Conservation (phyloP, 2,329 filamentous ascomycete genomes). For the Teratosphaeria nubilosa region DNA sequence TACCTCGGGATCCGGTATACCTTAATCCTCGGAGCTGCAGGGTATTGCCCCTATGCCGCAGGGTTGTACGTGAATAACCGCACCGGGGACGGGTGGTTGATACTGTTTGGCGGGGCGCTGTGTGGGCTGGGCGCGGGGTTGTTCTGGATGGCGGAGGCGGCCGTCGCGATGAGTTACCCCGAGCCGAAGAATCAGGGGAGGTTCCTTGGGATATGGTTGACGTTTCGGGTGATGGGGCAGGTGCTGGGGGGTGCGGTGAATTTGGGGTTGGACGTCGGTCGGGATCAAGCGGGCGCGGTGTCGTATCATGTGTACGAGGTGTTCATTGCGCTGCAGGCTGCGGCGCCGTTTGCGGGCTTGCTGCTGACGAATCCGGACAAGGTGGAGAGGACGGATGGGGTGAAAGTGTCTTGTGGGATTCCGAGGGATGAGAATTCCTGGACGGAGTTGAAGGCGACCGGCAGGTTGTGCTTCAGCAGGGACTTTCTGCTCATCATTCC, state of each 20-base stretch:
- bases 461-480: slow-evolving; percentile 48
- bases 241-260: slow-evolving; percentile 65
- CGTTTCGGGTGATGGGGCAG: slow-evolving; percentile 51
- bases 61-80: slow-evolving; percentile 64
- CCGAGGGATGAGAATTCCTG: slow-evolving; percentile 39
- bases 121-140: slow-evolving; percentile 62
- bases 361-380: slow-evolving; percentile 51
- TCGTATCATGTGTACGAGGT: slow-evolving; percentile 59
- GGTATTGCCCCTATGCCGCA: slow-evolving; percentile 61
- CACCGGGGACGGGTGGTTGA: slow-evolving; percentile 58
- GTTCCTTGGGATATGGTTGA: slow-evolving; percentile 60
- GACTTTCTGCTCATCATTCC: slow-evolving; percentile 56
- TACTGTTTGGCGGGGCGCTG: slow-evolving; percentile 56
- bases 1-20: slow-evolving; percentile 62
- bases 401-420: slow-evolving; percentile 41
- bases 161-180: slow-evolving; percentile 62
- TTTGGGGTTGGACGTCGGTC: slow-evolving; percentile 52
- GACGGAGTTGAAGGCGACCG: slow-evolving; percentile 51
- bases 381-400: slow-evolving; percentile 57
- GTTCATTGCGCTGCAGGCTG: slow-evolving; percentile 60
- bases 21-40: slow-evolving; percentile 60
- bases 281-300: slow-evolving; percentile 51
- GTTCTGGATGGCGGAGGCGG: slow-evolving; percentile 67
- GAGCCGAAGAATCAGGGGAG: slow-evolving; percentile 58
- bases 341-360: slow-evolving; percentile 54